Evolutionary conservation across 495 filamentous ascomycete species (phyloP), one percentile per base, ranked within the genome.

Genomic region (Thermothielavioides terrestris): DNA sequence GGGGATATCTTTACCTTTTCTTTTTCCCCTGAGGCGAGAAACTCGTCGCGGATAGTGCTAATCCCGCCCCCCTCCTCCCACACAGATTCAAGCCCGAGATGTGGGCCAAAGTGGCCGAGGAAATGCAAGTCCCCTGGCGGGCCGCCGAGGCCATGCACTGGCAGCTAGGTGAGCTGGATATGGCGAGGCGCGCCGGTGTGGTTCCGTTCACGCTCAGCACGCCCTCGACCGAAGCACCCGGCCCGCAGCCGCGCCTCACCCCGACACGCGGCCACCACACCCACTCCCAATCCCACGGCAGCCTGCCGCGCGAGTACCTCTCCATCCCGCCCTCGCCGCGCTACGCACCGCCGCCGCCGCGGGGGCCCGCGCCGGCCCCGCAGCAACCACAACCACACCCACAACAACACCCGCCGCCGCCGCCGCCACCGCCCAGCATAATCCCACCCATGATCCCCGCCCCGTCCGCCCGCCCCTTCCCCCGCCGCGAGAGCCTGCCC

Each of bases 81-180:
- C 11, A 3, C 64, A 97, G 91, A 62, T 94, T 96, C 74, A 96
- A 95, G 66, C 78, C 85, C 53, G 89, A 96, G 56, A 95, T 98
- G 88, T 98, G 92, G 92, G 81, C 83, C 37, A 88, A 88, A 57
- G 82, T 98, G 5, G 86, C 89, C 28, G 84, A 86, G 63, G 92
- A 98, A 69, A 89, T 98, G 84, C 81, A 80, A n/a, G 83, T 96
- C 55, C 92, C 92, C 22, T 98, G 91, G 90, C 80, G 91, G 45
- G 86, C 92, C 6, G 91, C 86, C 26, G 92, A 98, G 69, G 88
- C 86, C 14, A 95, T 95, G 90, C 92, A 98, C 68, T 98, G 92
- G 92, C 85, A 94, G 59, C 68, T 98, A 17, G 92, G 92, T 44
- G 90, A 95, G 64, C 72, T 78, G 56, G 92, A 96, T 50, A 96